Evolutionary conservation across 1,139 yeast genomes (phyloP).

Genomic region (Yamadazyma dendronema): DNA sequence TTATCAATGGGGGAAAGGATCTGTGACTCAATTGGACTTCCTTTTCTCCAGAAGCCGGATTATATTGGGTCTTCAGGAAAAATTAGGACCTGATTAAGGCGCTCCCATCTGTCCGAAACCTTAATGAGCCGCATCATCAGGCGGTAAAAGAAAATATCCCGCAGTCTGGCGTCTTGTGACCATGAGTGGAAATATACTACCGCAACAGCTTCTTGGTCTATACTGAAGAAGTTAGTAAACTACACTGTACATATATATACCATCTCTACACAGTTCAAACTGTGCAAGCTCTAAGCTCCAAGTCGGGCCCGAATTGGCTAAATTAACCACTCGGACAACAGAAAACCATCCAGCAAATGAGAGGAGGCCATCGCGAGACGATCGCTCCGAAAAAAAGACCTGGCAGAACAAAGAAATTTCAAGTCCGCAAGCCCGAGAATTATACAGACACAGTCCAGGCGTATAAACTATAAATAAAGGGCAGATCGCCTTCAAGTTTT

Average conservation of each 20-base stretch:
- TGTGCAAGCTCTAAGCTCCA: not conserved
- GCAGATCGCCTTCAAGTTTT: slow-evolving; percentile 2
- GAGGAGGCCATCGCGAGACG: slow-evolving; percentile 4
- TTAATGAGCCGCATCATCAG: not conserved
- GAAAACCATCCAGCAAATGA: slow-evolving; percentile 1
- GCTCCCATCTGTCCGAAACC: slow-evolving; percentile 1
- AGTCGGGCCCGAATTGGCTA: not conserved
- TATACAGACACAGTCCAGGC: slow-evolving; percentile 1
- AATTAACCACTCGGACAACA: slow-evolving; percentile 1
- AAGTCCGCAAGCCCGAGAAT: slow-evolving; percentile 12
- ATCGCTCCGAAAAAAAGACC: slow-evolving; percentile 4
- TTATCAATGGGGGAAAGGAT: not conserved
- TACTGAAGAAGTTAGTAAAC: too few relatives aligned
- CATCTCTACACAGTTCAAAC: too few relatives aligned
- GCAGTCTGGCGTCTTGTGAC: not conserved
- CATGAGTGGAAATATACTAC: not conserved
- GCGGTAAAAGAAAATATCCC: not conserved
- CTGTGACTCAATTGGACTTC: not conserved
- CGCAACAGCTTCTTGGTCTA: too few relatives aligned
- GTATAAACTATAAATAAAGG: slow-evolving; percentile 7
- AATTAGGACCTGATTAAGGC: not conserved
- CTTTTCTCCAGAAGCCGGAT: slow-evolving; percentile 1
- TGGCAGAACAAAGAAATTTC: slow-evolving; percentile 2
- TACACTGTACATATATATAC: too few relatives aligned
- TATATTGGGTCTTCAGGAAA: not conserved